These are phyloP conservation scores for Malbranchea cinnamomea DNA, from an alignment of 2,329 filamentous ascomycete genomes.

Conservation along the genomic window DNA sequence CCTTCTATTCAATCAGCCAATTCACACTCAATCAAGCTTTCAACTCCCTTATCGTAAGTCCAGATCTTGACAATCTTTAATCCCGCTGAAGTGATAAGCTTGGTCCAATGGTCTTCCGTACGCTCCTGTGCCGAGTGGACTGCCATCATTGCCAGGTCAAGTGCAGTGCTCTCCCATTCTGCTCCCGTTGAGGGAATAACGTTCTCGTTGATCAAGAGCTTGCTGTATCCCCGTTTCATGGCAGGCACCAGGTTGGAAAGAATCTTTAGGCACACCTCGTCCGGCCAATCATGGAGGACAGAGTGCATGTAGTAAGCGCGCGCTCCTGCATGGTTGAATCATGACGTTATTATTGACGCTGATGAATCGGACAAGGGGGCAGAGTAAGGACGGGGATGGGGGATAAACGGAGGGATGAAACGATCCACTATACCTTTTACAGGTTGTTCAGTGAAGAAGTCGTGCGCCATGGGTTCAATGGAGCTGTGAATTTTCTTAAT, in stretches of 20 bases:
- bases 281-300: conserved; percentile 25
- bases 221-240: conserved; percentile 20
- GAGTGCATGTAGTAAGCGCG: conserved; percentile 23
- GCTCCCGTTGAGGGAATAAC: conserved; percentile 22
- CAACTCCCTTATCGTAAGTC: conserved; percentile 8
- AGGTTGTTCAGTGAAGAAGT: conserved; percentile 34
- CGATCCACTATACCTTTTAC: conserved; percentile 25
- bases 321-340: conserved; percentile 17
- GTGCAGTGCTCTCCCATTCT: conserved; percentile 11
- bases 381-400: not conserved
- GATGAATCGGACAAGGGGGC: not conserved
- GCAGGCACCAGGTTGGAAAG: conserved; percentile 13
- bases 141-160: conserved; percentile 28
- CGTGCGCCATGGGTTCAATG: conserved; percentile 25
- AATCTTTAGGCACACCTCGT: conserved; percentile 19
- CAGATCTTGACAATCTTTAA: conserved; percentile 20
- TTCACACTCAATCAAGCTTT: conserved; percentile 6
- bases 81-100: conserved; percentile 17
- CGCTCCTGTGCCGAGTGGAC: conserved; percentile 20
- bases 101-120: conserved; percentile 22
- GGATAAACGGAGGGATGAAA: not conserved
- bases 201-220: conserved; percentile 28
- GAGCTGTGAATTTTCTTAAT: conserved; percentile 6
- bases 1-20: too few relatives aligned
- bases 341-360: conserved; percentile 1